Conservation (phyloP, 2,329 filamentous ascomycete genomes). For the Penicillium sp. region DNA sequence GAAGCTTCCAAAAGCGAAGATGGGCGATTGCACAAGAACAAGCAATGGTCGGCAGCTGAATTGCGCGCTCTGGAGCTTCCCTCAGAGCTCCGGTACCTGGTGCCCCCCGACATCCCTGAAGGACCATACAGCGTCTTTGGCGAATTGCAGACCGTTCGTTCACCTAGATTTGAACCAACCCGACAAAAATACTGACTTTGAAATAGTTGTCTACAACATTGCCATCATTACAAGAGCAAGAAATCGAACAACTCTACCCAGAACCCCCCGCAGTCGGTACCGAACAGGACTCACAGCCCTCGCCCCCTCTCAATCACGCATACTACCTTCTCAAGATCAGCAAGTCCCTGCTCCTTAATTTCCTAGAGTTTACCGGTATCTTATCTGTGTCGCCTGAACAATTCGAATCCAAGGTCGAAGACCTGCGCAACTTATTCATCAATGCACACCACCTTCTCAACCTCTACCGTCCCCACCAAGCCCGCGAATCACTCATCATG, state of each 20-base stretch:
- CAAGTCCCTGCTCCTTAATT: constrained; percentile 83
- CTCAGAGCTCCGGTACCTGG: constrained; percentile 69
- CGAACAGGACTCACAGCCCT: constrained; percentile 41
- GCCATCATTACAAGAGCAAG: constrained; percentile 65
- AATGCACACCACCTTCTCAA: constrained; percentile 94
- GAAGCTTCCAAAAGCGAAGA: constrained; percentile 31
- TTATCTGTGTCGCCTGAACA: constrained; percentile 65
- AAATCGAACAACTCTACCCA: constrained; percentile 68
- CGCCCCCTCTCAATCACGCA: constrained; percentile 50
- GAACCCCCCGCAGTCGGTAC: constrained; percentile 50
- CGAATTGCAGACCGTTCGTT: constrained; percentile 57
- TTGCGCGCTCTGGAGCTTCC: constrained; percentile 54
- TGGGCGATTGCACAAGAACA: constrained; percentile 27
- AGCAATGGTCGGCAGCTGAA: constrained; percentile 34
- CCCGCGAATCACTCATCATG: constrained; percentile 78
- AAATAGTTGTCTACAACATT: constrained; percentile 56
- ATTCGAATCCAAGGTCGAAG: constrained; percentile 68
- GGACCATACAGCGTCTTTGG: constrained; percentile 76
- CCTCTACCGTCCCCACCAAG: constrained; percentile 90
- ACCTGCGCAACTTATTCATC: constrained; percentile 77
- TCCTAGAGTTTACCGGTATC: constrained; percentile 75
- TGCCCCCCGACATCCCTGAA: constrained; percentile 73
- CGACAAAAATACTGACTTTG: constrained; percentile 7
- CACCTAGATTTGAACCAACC: background rate
- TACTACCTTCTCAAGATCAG: constrained; percentile 70